phyloP scores from a whole-genome alignment of 164 flowering plant species.

The Tinospora cordifolia region DNA sequence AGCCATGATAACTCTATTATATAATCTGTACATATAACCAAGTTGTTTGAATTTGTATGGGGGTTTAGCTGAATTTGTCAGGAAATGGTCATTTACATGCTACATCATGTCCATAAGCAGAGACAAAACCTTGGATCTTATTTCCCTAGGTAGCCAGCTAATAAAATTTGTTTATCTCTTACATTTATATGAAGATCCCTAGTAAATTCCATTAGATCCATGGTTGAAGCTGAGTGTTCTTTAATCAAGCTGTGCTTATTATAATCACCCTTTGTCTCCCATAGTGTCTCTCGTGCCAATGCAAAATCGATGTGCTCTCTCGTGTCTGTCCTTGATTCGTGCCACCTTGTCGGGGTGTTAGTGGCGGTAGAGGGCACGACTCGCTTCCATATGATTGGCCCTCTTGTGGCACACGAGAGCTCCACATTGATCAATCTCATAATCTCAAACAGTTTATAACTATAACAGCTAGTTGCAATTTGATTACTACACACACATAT shows the following conservation, averaged over 20 bases:
- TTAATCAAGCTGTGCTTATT: conserved; percentile 13
- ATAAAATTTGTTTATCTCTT: conserved; percentile 13
- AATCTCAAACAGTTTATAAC: conserved; percentile 3
- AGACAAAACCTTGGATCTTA: conserved; percentile 9
- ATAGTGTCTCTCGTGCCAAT: conserved; percentile 21
- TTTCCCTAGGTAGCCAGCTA: not conserved
- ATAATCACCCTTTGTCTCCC: conserved; percentile 22
- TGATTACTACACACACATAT: too few species aligned
- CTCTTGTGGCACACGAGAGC: conserved; percentile 11
- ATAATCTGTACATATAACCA: too few species aligned
- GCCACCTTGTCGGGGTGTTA: conserved; percentile 35
- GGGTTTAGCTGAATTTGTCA: not conserved
- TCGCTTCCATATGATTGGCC: conserved; percentile 22
- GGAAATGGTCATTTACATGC: not conserved
- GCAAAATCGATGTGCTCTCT: conserved; percentile 21
- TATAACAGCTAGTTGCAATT: conserved; percentile 1
- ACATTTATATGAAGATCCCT: conserved; percentile 13
- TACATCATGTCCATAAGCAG: not conserved
- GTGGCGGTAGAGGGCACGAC: conserved; percentile 14
- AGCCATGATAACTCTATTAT: too few species aligned
- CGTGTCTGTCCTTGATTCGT: conserved; percentile 35
- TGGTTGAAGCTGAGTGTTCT: conserved; percentile 17
- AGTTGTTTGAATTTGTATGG: not conserved
- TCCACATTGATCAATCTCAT: not conserved
- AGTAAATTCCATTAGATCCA: conserved; percentile 15